Evolutionary conservation across 805 yeast species (phyloP), one percentile per base, ranked within the genome.

Genomic region (Candida patagonica): DNA sequence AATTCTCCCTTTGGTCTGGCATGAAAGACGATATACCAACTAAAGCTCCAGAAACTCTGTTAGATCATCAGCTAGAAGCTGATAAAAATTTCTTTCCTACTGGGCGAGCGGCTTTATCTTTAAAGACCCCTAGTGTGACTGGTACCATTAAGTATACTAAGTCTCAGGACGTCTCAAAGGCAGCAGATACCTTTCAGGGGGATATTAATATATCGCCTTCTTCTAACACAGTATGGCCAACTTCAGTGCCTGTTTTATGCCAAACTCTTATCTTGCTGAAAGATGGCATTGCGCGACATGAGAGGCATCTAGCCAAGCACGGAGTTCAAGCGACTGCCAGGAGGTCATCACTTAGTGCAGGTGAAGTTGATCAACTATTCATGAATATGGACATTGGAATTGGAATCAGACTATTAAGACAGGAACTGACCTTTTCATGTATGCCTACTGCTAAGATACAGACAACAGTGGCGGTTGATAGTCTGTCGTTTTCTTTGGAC

Each of bases 391-490:
- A 81, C 46, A 49, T 85, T 22, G 76, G 74, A 38, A 59, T 82
- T 40, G 76, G 80, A 1, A 47, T 88, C 5, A 66, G 71, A 30
- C 71, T 88, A 38, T 87, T 76, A 16, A 73, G 78, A 25, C 98
- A 92, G 55, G 73, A 72, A 32, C 56, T 92, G 17, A 72, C 81
- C 2, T 64, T 92, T 39, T 82, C 94, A 49, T 92, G 98, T 68
- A 89, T 84, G 45, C 98, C 98, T 1, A 79, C 79, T 13, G 97
- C 97, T 0, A 86, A 84, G 54, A 92, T 92, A 1, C 87, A 86
- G 27, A 94, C 96, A 0, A 74, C 81, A 26, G 78, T 86, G 12
- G 81, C 86, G 6, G 70, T 80, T 17, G 80, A 77, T 16, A 78
- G 80, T 0, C 71, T 85, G n/a, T 72, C 68, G 17, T 48, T 85